A percentile compares a stretch with the other conserved stretches of the same genome.
These are phyloP conservation scores for Astragalus glycyphyllos DNA, from an alignment of 306 rosid genomes.

Conservation along the genomic window DNA sequence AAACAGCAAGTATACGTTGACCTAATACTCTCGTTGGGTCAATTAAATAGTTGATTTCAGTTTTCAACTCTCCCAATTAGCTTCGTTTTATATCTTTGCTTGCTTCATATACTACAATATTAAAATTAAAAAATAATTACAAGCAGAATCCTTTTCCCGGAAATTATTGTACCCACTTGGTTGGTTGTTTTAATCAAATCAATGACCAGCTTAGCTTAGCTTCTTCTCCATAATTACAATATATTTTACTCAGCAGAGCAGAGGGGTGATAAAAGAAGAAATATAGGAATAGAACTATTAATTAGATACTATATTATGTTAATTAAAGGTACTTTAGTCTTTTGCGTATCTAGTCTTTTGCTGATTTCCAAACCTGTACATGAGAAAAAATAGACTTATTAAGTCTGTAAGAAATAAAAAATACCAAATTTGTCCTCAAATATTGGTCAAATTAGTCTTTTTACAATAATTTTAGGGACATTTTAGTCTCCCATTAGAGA, in stretches of 20 bases:
- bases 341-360: too few species aligned
- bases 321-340: too few species aligned
- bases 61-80: constrained; percentile 26
- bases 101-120: constrained; percentile 16
- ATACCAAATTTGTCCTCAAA: too few species aligned
- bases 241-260: not conserved
- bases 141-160: not conserved
- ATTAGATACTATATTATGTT: too few species aligned
- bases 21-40: not conserved
- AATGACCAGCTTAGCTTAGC: not conserved
- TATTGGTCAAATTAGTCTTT: too few species aligned
- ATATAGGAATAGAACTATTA: constrained; percentile 26
- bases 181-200: constrained; percentile 4
- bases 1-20: not conserved
- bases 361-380: too few species aligned
- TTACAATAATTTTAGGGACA: too few species aligned
- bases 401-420: too few species aligned
- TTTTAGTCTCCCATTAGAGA: too few species aligned
- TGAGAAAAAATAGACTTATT: too few species aligned
- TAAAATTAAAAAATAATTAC: constrained; percentile 21
- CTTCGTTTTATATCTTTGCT: constrained; percentile 18
- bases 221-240: constrained; percentile 28
- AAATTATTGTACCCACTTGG: constrained; percentile 30
- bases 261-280: not conserved
- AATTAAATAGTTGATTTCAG: not conserved